phyloP scores from a whole-genome alignment of 176 grass and related monocot species.

The Oryza australiensis region DNA sequence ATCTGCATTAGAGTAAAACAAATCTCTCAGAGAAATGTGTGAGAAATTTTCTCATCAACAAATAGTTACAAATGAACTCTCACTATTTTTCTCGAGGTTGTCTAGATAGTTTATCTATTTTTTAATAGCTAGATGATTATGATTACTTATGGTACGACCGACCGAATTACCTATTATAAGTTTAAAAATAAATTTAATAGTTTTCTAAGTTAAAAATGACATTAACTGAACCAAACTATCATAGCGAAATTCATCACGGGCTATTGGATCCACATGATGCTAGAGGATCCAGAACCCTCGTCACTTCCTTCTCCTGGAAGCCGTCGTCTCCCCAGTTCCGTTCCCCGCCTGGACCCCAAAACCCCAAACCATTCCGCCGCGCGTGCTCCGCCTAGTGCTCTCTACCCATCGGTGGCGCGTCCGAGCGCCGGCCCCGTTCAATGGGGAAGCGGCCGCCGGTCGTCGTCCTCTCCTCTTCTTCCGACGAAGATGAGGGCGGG shows the following conservation, averaged over 20 bases:
- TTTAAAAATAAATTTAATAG: too few species aligned
- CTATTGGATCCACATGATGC: neutral
- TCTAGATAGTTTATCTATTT: too few species aligned
- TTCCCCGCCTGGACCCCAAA: conserved; percentile 2
- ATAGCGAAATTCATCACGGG: neutral
- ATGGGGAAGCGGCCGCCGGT: conserved; percentile 53
- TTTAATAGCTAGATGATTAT: too few species aligned
- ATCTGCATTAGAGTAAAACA: too few species aligned
- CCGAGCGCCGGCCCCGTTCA: neutral
- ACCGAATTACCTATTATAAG: too few species aligned
- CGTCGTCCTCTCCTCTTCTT: conserved; percentile 47
- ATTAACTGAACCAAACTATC: too few species aligned
- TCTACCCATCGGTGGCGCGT: neutral
- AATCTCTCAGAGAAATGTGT: too few species aligned
- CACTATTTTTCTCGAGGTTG: too few species aligned
- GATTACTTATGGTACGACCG: too few species aligned
- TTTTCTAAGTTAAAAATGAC: too few species aligned
- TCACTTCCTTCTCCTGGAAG: neutral
- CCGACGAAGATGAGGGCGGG: conserved; percentile 30
- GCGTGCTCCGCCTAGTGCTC: neutral
- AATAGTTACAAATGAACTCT: too few species aligned
- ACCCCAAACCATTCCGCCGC: conserved; percentile 6
- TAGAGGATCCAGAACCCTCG: neutral
- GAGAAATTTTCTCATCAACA: too few species aligned
- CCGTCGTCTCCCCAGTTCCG: neutral